These are phyloP conservation scores for Aspergillus bridgeri DNA, from an alignment of 495 filamentous ascomycete species.

Conservation along the genomic window DNA sequence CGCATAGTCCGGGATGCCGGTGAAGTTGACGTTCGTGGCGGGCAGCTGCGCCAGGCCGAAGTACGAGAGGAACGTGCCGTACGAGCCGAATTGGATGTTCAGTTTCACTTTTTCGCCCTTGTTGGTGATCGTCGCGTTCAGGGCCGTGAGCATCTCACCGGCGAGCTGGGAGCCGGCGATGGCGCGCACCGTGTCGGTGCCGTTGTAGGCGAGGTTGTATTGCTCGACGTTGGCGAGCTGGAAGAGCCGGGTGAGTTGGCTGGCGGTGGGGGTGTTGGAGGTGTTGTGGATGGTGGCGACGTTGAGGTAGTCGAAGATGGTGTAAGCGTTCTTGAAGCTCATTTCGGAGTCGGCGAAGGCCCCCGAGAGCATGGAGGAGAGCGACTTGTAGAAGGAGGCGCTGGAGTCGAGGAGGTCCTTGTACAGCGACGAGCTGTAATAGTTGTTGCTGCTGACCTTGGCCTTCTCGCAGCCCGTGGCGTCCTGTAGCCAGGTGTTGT, in stretches of 20 bases:
- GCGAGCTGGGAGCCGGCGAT: conserved; percentile 48
- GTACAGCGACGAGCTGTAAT: conserved; percentile 63
- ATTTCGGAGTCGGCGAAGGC: conserved; percentile 52
- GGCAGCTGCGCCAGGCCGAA: conserved; percentile 49
- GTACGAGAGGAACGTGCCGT: conserved; percentile 49
- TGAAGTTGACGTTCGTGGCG: conserved; percentile 32
- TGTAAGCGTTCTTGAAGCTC: conserved; percentile 70
- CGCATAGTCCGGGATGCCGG: conserved; percentile 50
- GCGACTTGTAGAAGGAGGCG: conserved; percentile 58
- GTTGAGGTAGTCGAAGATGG: conserved; percentile 56
- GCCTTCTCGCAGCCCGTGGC: conserved; percentile 59
- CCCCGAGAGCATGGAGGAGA: conserved; percentile 59
- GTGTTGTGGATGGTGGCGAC: conserved; percentile 54
- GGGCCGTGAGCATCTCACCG: conserved; percentile 38
- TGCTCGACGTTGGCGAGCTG: conserved; percentile 49
- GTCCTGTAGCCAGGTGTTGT: conserved; percentile 56
- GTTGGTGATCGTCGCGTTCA: conserved; percentile 42
- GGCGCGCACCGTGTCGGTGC: conserved; percentile 44
- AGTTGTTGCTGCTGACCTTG: conserved; percentile 65
- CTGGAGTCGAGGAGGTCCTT: conserved; percentile 49
- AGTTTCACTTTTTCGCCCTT: conserved; percentile 34
- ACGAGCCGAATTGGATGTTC: conserved; percentile 49
- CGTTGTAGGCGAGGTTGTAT: conserved; percentile 51
- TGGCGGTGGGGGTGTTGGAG: conserved; percentile 28
- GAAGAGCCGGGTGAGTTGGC: conserved; percentile 35